These are phyloP conservation scores for Microbotryum lychnidis-dioicae DNA, from an alignment of 1,284 basidiomycete species.

Conservation along the genomic window DNA sequence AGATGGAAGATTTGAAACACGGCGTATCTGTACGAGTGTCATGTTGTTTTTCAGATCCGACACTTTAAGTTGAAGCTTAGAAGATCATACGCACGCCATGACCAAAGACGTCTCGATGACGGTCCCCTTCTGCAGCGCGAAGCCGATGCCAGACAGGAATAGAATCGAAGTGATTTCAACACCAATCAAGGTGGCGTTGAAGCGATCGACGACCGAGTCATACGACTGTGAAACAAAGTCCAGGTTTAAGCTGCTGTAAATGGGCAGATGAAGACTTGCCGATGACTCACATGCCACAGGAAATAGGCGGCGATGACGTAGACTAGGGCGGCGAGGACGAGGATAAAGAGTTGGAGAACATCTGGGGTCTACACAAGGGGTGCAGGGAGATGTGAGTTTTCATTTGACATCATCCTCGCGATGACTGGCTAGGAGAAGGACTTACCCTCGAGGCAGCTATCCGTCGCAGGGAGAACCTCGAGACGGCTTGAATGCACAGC, in stretches of 20 bases:
- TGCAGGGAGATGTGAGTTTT: slow-evolving; percentile 56
- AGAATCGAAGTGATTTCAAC: slow-evolving; percentile 61
- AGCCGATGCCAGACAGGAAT: slow-evolving; percentile 84
- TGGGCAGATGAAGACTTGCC: not conserved
- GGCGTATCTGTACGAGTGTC: slow-evolving; percentile 26
- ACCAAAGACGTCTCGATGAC: slow-evolving; percentile 66
- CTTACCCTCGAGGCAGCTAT: slow-evolving; percentile 52
- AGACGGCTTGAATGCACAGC: slow-evolving; percentile 61
- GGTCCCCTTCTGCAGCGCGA: slow-evolving; percentile 76
- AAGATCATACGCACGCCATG: slow-evolving; percentile 18
- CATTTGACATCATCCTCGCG: slow-evolving; percentile 34
- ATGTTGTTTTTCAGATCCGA: not conserved
- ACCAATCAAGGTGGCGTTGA: slow-evolving; percentile 75
- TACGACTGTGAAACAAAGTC: slow-evolving; percentile 41
- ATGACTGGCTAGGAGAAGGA: slow-evolving; percentile 33
- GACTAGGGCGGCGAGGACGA: slow-evolving; percentile 24
- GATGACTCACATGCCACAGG: slow-evolving; percentile 30
- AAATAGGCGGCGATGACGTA: slow-evolving; percentile 35
- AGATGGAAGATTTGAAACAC: slow-evolving; percentile 36
- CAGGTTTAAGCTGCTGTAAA: slow-evolving; percentile 39
- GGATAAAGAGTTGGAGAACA: slow-evolving; percentile 44
- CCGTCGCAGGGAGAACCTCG: slow-evolving; percentile 62
- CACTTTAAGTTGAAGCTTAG: not conserved
- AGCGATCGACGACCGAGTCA: slow-evolving; percentile 58
- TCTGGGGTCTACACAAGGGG: slow-evolving; percentile 48